Conservation (phyloP, 2,329 filamentous ascomycete genomes). For the Colletotrichum sojae region DNA sequence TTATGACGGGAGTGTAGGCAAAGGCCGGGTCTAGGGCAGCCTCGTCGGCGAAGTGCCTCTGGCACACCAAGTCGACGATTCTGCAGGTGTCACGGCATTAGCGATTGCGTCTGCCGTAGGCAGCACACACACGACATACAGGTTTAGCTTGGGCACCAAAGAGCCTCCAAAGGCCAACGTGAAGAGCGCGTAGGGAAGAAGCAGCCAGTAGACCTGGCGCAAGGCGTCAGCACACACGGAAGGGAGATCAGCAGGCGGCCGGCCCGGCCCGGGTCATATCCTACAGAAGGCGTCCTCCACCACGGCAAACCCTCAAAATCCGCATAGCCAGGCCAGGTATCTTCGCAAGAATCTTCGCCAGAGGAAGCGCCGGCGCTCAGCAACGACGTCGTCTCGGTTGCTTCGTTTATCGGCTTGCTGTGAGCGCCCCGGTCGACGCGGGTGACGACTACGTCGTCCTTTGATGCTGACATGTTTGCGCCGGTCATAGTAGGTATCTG, state of each 20-base stretch:
- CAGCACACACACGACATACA: constrained; percentile 61
- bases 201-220: constrained; percentile 82
- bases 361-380: constrained; percentile 50
- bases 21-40: constrained; percentile 70
- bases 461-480: constrained; percentile 33
- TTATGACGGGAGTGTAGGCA: constrained; percentile 73
- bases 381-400: constrained; percentile 56
- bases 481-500: not conserved
- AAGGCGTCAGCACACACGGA: constrained; percentile 45
- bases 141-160: constrained; percentile 87
- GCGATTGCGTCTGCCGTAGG: constrained; percentile 11
- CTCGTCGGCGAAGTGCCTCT: constrained; percentile 82
- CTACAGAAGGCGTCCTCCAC: constrained; percentile 75
- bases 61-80: constrained; percentile 86
- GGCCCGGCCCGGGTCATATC: constrained; percentile 42
- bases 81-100: constrained; percentile 50
- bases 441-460: constrained; percentile 37
- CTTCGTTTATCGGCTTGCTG: constrained; percentile 29
- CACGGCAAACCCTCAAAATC: constrained; percentile 75
- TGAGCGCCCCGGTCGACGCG: constrained; percentile 30
- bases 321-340: constrained; percentile 63
- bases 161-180: constrained; percentile 89
- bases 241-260: constrained; percentile 22
- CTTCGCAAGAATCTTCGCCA: constrained; percentile 41
- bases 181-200: constrained; percentile 85